Base-by-base conservation (phyloP, 306 rosid species). In the Begonia masoniana region DNA sequence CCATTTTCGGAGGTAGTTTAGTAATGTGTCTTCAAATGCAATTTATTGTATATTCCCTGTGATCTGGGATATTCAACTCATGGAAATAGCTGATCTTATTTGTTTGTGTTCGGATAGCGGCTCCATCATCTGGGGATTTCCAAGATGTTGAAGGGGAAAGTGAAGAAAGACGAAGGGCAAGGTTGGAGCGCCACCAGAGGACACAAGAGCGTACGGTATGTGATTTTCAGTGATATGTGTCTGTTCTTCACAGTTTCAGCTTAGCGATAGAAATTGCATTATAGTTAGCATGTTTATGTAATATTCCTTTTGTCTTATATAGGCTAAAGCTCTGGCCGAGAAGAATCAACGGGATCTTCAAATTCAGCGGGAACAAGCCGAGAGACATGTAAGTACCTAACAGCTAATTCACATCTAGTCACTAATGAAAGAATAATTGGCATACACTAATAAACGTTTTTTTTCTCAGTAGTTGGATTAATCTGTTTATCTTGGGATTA, bases 141-240 rank as follows among this genome's bases (percentile, higher is more conserved):
- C 96, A 74, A 55, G 94, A 78, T 10, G 76, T 78, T 72, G 91
- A 81, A 64, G 96, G 96, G 70, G 96, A 87, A 73, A 78, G 45
- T 78, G 94, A 87, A 68, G 96, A 87, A 60, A 81, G 96, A 63
- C 76, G 85, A 61, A 77, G 76, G 73, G 94, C 94, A 23, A 78
- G 94, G 68, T 56, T 87, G 65, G 96, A 87, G 63, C 94, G 96
- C 59, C 82, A 87, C 43, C 87, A 78, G 66, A 78, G 94, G 78
- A n/a, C 96, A 60, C 69, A 75, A 23, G 91, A 87, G 76, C 91
- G 96, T 43, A 80, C 77, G 71, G 96, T 87, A 78, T 76, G 79
- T 50, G 9, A 8, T 14, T 50, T 17, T 14, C 10, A 35, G 35
- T 26, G 17, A 50, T n/a, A n/a, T 43, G 15, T 60, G 47, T 62